Evolutionary conservation across 768 basidiomycete species (phyloP).

Genomic region (Lactifluus pinguis): DNA sequence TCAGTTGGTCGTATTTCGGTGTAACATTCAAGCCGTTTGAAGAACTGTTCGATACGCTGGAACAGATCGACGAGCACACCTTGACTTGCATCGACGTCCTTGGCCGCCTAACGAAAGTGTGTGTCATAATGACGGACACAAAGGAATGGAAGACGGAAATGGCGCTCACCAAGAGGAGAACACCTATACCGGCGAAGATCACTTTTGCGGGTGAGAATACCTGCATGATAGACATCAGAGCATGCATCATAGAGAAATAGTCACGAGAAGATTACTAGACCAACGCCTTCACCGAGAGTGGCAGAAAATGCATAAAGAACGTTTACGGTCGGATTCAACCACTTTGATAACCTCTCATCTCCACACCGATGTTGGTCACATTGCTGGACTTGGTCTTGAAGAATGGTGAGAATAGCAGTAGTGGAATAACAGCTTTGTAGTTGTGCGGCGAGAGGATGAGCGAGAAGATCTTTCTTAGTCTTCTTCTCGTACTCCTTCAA

Average conservation of each 20-base stretch:
- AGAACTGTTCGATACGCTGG: not conserved
- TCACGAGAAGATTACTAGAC: not conserved
- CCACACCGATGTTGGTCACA: not conserved
- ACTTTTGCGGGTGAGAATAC: too few species aligned
- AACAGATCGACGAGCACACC: not conserved
- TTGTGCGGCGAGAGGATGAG: not conserved
- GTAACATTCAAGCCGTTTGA: not conserved
- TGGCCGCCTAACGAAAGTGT: not conserved
- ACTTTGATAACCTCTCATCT: not conserved
- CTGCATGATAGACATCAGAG: too few species aligned
- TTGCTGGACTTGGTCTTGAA: not conserved
- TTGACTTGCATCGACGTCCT: not conserved
- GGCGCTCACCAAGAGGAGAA: too few species aligned
- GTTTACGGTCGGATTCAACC: not conserved
- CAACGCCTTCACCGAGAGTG: not conserved
- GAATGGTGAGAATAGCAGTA: not conserved
- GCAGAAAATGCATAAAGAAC: too few species aligned
- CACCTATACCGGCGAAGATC: too few species aligned
- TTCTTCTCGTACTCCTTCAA: too few species aligned
- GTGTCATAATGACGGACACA: not conserved
- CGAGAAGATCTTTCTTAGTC: too few species aligned
- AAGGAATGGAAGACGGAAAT: too few species aligned
- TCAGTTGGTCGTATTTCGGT: not conserved
- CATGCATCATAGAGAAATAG: too few species aligned
- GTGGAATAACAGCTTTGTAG: not conserved